Conservation (phyloP, 1,284 basidiomycete genomes). For the Volvariella surrecta region DNA sequence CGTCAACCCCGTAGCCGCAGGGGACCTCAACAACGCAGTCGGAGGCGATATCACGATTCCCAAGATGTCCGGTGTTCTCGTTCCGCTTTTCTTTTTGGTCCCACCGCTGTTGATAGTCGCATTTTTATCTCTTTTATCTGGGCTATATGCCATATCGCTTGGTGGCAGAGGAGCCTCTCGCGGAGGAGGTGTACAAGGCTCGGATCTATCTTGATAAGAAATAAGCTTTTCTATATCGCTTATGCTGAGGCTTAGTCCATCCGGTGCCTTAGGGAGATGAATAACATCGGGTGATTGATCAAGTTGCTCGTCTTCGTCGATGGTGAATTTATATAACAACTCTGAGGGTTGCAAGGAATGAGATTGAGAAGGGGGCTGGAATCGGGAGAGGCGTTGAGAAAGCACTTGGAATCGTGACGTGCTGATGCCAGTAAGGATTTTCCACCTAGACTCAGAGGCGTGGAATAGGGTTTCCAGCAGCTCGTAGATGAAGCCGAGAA, state of each 20-base stretch:
- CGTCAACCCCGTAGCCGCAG: conserved; percentile 67
- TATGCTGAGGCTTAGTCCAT: conserved; percentile 22
- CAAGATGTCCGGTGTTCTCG: conserved; percentile 42
- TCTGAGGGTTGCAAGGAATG: conserved; percentile 13
- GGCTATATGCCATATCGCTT: conserved; percentile 35
- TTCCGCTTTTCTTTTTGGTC: conserved; percentile 12
- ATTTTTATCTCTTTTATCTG: too few relatives aligned
- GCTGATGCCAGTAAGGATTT: conserved; percentile 32
- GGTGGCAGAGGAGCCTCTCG: conserved; percentile 19
- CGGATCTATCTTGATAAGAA: too few relatives aligned
- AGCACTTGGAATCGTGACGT: conserved; percentile 25
- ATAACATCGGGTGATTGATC: too few relatives aligned
- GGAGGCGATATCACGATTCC: conserved; percentile 60
- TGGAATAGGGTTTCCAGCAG: conserved; percentile 41
- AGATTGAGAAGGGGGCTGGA: conserved; percentile 18
- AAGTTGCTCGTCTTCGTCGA: conserved; percentile 19
- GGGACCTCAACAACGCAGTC: conserved; percentile 59
- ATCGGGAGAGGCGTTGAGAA: conserved; percentile 20
- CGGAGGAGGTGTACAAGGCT: too few relatives aligned
- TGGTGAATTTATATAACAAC: conserved; percentile 20
- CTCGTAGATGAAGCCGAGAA: conserved; percentile 18
- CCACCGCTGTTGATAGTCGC: too few relatives aligned
- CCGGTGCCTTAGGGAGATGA: conserved; percentile 18
- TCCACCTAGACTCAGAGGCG: conserved; percentile 27
- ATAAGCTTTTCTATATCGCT: conserved; percentile 21